Evolutionary conservation across 257 asterid species (phyloP).

Genomic region (Prunella vulgaris): DNA sequence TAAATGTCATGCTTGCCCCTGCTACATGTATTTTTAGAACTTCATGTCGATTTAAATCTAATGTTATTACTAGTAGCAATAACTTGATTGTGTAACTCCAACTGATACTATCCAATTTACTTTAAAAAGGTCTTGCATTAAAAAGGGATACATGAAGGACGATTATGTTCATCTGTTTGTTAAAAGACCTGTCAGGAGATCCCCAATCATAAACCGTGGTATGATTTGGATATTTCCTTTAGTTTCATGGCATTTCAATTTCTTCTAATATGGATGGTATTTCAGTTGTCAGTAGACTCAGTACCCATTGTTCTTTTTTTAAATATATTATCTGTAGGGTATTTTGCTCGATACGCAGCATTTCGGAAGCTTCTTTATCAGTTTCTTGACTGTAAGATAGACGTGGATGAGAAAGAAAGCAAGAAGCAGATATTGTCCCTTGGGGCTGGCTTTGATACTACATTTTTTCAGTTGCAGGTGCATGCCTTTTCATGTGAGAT

Average conservation of each 20-base stretch:
- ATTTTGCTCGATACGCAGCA: constrained; percentile 92
- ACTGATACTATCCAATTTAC: constrained; percentile 15
- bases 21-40: neutral
- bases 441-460: constrained; percentile 97
- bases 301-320: constrained; percentile 16
- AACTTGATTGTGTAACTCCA: constrained; percentile 3
- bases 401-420: constrained; percentile 33
- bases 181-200: constrained; percentile 77
- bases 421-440: constrained; percentile 88
- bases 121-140: constrained; percentile 73
- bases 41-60: neutral
- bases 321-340: constrained; percentile 46
- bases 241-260: constrained; percentile 16
- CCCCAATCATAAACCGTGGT: constrained; percentile 98
- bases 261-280: neutral
- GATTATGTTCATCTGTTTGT: constrained; percentile 76
- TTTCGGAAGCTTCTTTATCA: constrained; percentile 71
- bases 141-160: constrained; percentile 85
- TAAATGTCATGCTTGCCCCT: constrained; percentile 4
- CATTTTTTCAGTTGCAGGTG: constrained; percentile 91
- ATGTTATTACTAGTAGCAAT: neutral
- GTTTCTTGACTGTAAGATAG: constrained; percentile 58
- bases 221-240: constrained; percentile 14
- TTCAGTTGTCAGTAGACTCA: constrained; percentile 18
- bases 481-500: constrained; percentile 33